Evolutionary conservation across 1,139 yeast species (phyloP).

Genomic region (Pneumocystis oryctolagi): DNA sequence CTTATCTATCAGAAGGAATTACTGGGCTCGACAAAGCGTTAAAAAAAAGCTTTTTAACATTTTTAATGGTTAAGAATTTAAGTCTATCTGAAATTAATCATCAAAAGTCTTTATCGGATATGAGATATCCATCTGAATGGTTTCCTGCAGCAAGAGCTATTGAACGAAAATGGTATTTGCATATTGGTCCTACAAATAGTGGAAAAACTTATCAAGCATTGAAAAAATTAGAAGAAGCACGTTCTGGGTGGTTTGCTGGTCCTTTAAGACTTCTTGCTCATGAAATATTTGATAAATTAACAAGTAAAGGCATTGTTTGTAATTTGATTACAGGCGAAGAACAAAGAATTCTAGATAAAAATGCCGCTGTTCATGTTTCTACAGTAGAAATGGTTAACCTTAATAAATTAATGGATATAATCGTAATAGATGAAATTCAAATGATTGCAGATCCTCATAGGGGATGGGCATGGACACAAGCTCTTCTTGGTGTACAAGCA

Average conservation of each 20-base stretch:
- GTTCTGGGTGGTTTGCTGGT: constrained; percentile 87
- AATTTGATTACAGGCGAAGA: constrained; percentile 92
- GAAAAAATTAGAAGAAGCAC: constrained; percentile 47
- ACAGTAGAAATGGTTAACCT: constrained; percentile 87
- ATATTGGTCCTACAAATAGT: constrained; percentile 93
- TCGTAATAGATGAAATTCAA: constrained; percentile 90
- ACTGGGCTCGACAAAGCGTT: constrained; percentile 5
- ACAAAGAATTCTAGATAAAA: constrained; percentile 47
- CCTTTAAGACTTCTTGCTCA: constrained; percentile 82
- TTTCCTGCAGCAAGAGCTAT: constrained; percentile 73
- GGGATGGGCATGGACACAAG: constrained; percentile 94
- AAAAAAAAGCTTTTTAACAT: constrained; percentile 3
- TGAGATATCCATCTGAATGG: constrained; percentile 48
- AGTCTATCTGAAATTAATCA: constrained; percentile 3
- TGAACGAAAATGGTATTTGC: constrained; percentile 67
- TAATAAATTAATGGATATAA: constrained; percentile 56
- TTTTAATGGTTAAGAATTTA: constrained; percentile 4
- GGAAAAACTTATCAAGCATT: constrained; percentile 90
- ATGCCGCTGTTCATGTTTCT: constrained; percentile 65
- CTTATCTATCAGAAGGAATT: constrained; percentile 3
- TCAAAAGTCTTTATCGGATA: constrained; percentile 6
- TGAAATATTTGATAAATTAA: constrained; percentile 74
- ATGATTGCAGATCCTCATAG: constrained; percentile 70
- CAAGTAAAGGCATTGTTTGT: constrained; percentile 49
- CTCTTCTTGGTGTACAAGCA: constrained; percentile 74